Conservation (phyloP, 768 basidiomycete species). For the Clitopilus hobsonii region DNA sequence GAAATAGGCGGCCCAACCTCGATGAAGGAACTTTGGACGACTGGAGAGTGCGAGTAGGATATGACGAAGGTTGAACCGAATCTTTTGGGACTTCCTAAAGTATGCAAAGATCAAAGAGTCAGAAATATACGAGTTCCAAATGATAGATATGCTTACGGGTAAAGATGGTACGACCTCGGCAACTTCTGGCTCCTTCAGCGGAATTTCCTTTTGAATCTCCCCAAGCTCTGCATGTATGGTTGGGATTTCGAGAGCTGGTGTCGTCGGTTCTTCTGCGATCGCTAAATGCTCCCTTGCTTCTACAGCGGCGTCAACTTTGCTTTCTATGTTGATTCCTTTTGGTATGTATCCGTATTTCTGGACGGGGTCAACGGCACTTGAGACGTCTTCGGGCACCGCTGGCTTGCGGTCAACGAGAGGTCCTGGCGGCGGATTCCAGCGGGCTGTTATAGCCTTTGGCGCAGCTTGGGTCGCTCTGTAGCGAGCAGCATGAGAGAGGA, state of each 20-base stretch:
- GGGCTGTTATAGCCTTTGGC: slow-evolving; percentile 14
- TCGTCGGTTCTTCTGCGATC: too few species aligned
- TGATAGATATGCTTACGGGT: neutral
- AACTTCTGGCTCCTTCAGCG: neutral
- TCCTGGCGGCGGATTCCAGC: slow-evolving; percentile 1
- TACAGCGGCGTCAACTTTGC: neutral
- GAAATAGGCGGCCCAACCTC: slow-evolving; percentile 82
- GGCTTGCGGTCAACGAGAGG: neutral
- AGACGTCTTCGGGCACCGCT: neutral
- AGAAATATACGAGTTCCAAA: neutral
- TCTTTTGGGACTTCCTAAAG: neutral
- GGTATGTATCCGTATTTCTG: neutral
- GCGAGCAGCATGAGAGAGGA: slow-evolving; percentile 58
- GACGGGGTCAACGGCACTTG: neutral
- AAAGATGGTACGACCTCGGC: neutral
- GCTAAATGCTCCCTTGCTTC: neutral
- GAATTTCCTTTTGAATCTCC: too few species aligned
- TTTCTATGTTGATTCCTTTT: neutral
- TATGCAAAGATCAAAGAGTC: neutral
- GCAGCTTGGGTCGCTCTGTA: slow-evolving; percentile 44
- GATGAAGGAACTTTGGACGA: slow-evolving; percentile 92
- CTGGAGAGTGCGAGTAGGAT: slow-evolving; percentile 44
- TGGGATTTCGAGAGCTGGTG: too few species aligned
- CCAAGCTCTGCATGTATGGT: too few species aligned
- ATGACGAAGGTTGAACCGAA: neutral